phyloP scores from a whole-genome alignment of 2,329 filamentous ascomycete genomes.

The Didymella pomorum region DNA sequence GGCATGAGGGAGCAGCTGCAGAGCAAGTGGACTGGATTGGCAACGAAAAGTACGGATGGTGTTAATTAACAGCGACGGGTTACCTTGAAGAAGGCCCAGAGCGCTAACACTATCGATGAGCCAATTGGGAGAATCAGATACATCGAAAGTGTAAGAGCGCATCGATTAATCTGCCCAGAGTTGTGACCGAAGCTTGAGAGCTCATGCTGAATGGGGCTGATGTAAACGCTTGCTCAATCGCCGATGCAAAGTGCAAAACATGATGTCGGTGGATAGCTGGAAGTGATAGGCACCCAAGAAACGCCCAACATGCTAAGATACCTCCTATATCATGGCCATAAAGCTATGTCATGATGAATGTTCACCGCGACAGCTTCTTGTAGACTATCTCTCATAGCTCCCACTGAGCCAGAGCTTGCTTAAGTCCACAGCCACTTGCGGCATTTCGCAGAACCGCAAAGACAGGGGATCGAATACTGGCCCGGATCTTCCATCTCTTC shows the following conservation, averaged over 20 bases:
- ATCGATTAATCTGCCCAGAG: not conserved
- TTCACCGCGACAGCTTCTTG: not conserved
- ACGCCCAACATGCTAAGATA: not conserved
- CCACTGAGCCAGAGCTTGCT: not conserved
- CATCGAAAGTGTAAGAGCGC: not conserved
- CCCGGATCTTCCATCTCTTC: slow-evolving; percentile 56
- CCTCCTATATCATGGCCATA: not conserved
- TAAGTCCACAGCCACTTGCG: slow-evolving; percentile 71
- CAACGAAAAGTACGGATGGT: slow-evolving; percentile 83
- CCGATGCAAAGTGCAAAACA: not conserved
- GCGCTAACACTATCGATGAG: too few relatives aligned
- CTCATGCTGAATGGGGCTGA: not conserved
- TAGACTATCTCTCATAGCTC: not conserved
- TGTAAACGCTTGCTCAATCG: not conserved
- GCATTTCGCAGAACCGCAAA: slow-evolving; percentile 71
- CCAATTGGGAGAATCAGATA: not conserved
- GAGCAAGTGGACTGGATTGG: slow-evolving; percentile 73
- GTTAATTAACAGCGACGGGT: too few relatives aligned
- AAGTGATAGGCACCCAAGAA: not conserved
- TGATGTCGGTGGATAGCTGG: not conserved
- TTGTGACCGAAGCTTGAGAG: too few relatives aligned
- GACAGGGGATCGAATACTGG: slow-evolving; percentile 55
- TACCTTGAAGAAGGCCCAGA: too few relatives aligned
- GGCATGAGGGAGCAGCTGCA: slow-evolving; percentile 53
- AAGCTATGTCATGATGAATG: not conserved